Evolutionary conservation across 2,329 filamentous ascomycete genomes (phyloP).

Genomic region (Ophiostoma fasciatum): DNA sequence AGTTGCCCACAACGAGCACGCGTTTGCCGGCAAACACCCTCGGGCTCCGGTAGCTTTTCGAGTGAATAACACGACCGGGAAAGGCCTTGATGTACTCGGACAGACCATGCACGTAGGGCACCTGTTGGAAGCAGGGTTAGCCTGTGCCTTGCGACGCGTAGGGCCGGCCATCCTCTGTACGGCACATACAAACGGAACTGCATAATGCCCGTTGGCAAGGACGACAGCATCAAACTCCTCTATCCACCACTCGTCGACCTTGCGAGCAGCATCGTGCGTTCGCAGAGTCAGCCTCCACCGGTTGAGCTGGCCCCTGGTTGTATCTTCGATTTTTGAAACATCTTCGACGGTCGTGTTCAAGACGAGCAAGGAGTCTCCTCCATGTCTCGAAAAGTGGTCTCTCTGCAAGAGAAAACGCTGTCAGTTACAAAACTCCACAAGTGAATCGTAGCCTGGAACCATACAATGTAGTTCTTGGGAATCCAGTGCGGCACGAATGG

Average conservation of each 20-base stretch:
- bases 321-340: constrained; percentile 14
- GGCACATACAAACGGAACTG: constrained; percentile 42
- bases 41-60: constrained; percentile 63
- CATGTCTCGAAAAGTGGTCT: constrained; percentile 36
- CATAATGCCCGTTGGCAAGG: constrained; percentile 46
- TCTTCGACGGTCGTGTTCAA: constrained; percentile 33
- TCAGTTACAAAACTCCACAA: no score
- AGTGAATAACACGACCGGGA: constrained; percentile 46
- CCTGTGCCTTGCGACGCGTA: no score
- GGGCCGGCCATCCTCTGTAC: no score
- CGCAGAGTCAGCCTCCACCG: constrained; percentile 41
- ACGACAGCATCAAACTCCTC: constrained; percentile 45
- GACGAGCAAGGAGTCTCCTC: constrained; percentile 28
- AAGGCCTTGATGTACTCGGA: constrained; percentile 27
- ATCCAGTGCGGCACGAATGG: constrained; percentile 41
- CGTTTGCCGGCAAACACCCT: constrained; percentile 51
- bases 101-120: constrained; percentile 30
- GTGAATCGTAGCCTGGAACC: no score
- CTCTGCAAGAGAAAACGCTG: no score
- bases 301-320: constrained; percentile 26
- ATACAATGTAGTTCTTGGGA: constrained; percentile 37
- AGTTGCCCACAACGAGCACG: constrained; percentile 71
- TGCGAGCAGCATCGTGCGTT: constrained; percentile 23
- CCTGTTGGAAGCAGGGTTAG: constrained; percentile 21
- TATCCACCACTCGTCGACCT: constrained; percentile 44